These are phyloP conservation scores for Gloeopeniophorella convolvens DNA, from an alignment of 768 basidiomycete species.

Conservation along the genomic window DNA sequence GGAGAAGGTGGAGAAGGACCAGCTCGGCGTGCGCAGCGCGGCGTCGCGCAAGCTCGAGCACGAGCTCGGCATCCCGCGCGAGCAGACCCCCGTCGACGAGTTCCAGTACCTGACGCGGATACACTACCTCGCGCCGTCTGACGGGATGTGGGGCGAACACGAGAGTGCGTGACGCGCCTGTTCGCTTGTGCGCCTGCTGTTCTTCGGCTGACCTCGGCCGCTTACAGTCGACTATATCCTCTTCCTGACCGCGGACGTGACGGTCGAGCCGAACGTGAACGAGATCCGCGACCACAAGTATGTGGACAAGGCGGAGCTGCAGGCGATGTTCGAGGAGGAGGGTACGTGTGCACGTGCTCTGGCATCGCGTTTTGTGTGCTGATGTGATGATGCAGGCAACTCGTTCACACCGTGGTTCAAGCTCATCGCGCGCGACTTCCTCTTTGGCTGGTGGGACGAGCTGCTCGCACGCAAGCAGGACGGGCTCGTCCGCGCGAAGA, in stretches of 20 bases:
- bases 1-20: constrained; percentile 69
- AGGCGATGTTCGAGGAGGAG: constrained; percentile 80
- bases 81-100: constrained; percentile 70
- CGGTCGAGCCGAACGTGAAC: constrained; percentile 73
- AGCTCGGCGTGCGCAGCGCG: constrained; percentile 83
- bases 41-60: constrained; percentile 94
- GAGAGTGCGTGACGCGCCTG: constrained; percentile 57
- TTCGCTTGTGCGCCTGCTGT: not conserved
- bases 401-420: constrained; percentile 99
- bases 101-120: constrained; percentile 96
- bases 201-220: not conserved
- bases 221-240: constrained; percentile 93
- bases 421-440: constrained; percentile 91
- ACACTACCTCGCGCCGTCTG: constrained; percentile 92
- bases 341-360: constrained; percentile 37
- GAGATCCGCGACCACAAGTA: constrained; percentile 91
- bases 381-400: constrained; percentile 44
- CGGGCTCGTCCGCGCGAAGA: constrained; percentile 59
- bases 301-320: constrained; percentile 84
- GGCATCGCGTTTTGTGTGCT: not conserved
- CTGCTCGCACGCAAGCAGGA: constrained; percentile 56
- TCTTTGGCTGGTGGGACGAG: constrained; percentile 99
- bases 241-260: constrained; percentile 86
- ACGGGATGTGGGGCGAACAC: constrained; percentile 96
- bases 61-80: constrained; percentile 85